phyloP scores from a whole-genome alignment of 192 early-diverging fungal genomes.

The Entomortierella parvispora region DNA sequence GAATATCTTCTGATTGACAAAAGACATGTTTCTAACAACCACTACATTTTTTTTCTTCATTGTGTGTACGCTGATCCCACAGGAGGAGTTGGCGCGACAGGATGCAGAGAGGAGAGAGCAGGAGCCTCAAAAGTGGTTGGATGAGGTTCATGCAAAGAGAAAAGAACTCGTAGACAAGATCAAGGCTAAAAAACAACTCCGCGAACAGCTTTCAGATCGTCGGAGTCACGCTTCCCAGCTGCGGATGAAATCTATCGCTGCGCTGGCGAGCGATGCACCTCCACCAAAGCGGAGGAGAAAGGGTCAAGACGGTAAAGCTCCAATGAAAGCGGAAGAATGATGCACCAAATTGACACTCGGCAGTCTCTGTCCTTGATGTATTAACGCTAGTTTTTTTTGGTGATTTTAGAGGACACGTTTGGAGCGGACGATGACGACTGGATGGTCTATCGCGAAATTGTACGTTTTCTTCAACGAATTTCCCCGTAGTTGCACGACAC shows the following conservation, averaged over 20 bases:
- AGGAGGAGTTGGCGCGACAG: slow-evolving; percentile 69
- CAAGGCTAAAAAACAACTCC: slow-evolving; percentile 70
- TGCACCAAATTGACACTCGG: neutral
- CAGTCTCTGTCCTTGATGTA: neutral
- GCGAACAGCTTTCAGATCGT: slow-evolving; percentile 86
- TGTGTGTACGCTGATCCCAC: neutral
- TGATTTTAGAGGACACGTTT: slow-evolving; percentile 83
- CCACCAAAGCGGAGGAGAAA: slow-evolving; percentile 64
- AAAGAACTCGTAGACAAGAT: slow-evolving; percentile 74
- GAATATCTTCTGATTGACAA: too few species aligned
- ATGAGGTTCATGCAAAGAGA: slow-evolving; percentile 67
- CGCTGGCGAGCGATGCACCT: slow-evolving; percentile 73
- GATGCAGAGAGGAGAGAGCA: slow-evolving; percentile 78
- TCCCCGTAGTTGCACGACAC: neutral
- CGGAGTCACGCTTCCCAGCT: slow-evolving; percentile 86
- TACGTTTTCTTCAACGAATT: slow-evolving; percentile 44
- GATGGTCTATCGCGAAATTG: slow-evolving; percentile 91
- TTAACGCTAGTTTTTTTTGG: neutral
- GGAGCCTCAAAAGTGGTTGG: slow-evolving; percentile 80
- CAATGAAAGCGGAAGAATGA: too few species aligned
- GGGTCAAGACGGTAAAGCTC: slow-evolving; percentile 66
- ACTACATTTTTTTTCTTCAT: neutral
- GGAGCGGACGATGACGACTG: slow-evolving; percentile 95
- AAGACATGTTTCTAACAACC: too few species aligned
- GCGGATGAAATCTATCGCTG: slow-evolving; percentile 89